A percentile compares a stretch with the other conserved stretches of the same genome.
Evolutionary conservation across 306 rosid species (phyloP).

Genomic region (Urtica urens): DNA sequence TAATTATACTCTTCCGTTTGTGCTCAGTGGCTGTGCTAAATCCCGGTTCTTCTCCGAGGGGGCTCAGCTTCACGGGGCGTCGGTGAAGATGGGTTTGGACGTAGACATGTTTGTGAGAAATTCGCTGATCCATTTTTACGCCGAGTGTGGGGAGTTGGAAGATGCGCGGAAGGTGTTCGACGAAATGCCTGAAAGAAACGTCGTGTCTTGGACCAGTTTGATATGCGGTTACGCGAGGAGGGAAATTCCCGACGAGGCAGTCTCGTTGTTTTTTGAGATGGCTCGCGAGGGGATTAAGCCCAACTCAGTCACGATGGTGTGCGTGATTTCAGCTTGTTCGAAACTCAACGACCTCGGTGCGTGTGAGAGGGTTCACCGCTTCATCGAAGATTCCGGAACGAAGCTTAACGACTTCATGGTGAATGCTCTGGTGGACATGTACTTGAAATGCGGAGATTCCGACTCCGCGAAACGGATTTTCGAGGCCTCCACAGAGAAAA

Average conservation of each 20-base stretch:
- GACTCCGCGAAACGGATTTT: conserved; percentile 36
- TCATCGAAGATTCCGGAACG: conserved; percentile 35
- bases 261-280: conserved; percentile 63
- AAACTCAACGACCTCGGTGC: conserved; percentile 58
- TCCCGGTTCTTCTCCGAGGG: conserved; percentile 40
- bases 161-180: conserved; percentile 56
- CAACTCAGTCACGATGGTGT: conserved; percentile 53
- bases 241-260: conserved; percentile 37
- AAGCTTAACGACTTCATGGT: conserved; percentile 39
- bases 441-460: conserved; percentile 61
- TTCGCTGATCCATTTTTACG: conserved; percentile 59
- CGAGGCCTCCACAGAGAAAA: conserved; percentile 32
- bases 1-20: conserved; percentile 56
- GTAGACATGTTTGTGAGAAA: conserved; percentile 44
- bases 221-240: conserved; percentile 60
- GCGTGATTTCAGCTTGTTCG: conserved; percentile 68
- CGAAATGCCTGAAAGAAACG: conserved; percentile 58
- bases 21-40: conserved; percentile 53
- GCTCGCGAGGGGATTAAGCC: conserved; percentile 40
- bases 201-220: conserved; percentile 81
- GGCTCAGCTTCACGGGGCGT: conserved; percentile 48
- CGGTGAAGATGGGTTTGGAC: conserved; percentile 52
- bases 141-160: conserved; percentile 36
- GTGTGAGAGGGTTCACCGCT: conserved; percentile 36
- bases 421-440: conserved; percentile 70